Base-by-base conservation (phyloP, 2,329 filamentous ascomycete species). In the Aspergillus sp. region DNA sequence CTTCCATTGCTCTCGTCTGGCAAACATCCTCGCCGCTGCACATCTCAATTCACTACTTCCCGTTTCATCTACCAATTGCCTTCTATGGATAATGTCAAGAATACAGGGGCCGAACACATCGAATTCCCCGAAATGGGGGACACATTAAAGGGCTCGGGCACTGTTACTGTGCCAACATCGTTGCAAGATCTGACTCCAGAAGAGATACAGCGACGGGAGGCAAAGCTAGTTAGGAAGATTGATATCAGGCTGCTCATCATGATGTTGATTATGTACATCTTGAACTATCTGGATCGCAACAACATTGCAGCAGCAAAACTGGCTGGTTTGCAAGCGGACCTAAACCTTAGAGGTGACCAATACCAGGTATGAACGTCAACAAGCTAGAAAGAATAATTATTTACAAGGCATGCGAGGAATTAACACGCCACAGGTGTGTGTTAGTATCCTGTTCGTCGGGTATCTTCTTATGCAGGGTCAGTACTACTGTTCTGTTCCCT, bases 401-500 rank as follows among this genome's bases (percentile, higher is more conserved):
- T 5, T 36, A 36, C 32, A 36, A 13, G 10, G 0, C 11, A 36
- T 36, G 11, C 32, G 32, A 36, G n/a, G 2, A 23, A 39, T 8
- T 5, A 71, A 76, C 47, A 73, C 66, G 0, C 61, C 76, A 32
- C 82, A 80, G 72, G 30, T 80, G 70, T 11, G 81, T 78, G 36
- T 81, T 72, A 47, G 70, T 75, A 57, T 82, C 77, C 63, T 71
- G 23, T 81, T 81, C 48, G 76, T 82, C 3, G 79, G 79, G 3
- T 81, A 80, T 62, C 76, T 81, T 30, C 67, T 81, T 54, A 74
- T 78, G 6, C 80, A 82, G 58, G 50, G 50, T 52, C 3, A 11
- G 50, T 23, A 7, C 21, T 13, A 3, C 5, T n/a, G 11, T 44
- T 23, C 8, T 44, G n/a, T 19, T 44, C 10, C 11, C 5, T 21